Base-by-base conservation (phyloP, 78 protist genomes). In the Bodo saltans region DNA sequence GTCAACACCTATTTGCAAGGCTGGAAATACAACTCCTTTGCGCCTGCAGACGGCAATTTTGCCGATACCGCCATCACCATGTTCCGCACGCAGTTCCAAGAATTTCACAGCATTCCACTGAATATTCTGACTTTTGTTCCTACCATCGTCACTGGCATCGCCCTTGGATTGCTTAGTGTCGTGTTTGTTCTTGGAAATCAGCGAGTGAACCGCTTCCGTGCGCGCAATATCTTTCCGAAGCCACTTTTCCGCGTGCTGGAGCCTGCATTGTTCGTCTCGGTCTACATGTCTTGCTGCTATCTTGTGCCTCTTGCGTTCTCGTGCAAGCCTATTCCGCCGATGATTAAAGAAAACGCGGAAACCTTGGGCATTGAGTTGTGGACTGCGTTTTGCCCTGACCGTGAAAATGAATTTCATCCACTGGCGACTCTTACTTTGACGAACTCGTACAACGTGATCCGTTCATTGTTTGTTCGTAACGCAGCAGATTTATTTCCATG, bases 91-190 rank as follows among this genome's bases (percentile, higher is more conserved):
- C 52, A 76, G 76, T 89, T 70, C 70, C 3, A 71, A 35, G 86
- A 85, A 1, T 11, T 32, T 4, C 4, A 11, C 30, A 27, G 35
- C 72, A n/a, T 82, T 3, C 70, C 40, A 76, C 11, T 32, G n/a
- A 26, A 69, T 74, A 17, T 17, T 39, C 84, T 87, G 42, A 90
- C 83, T 73, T 1, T 92, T 35, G 33, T 68, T 26, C 83, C 84
- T 35, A 79, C 83, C 60, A 0, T 87, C 34, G 21, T 76, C 30
- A 68, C 89, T 35, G 95, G 95, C 32, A 83, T 84, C 17, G 3
- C 84, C 26, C 76, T 52, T 11, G 91, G 88, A n/a, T 28, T 72
- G 33, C n/a, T 78, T 47, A 82, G 84, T 28, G 78, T 47, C 30
- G 30, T 67, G 37, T 88, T 83, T 71, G 82, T 8, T 30, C 11